Conservation (phyloP, 257 asterid genomes). For the Fraxinus cuspidata region DNA sequence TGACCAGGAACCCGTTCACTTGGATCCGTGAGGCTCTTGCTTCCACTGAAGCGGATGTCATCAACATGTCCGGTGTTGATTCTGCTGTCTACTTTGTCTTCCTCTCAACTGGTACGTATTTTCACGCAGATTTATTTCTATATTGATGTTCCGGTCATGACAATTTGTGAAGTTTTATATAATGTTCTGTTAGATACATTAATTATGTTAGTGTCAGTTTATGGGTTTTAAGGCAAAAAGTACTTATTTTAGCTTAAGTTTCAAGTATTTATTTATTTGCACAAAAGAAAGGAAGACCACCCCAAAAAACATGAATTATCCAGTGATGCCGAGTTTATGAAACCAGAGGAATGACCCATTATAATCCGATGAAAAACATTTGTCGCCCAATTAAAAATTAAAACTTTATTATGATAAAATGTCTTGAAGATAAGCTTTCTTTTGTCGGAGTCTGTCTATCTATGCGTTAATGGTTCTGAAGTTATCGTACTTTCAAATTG, state of each 20-base stretch:
- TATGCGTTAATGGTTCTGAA: too few species aligned
- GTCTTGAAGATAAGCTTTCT: too few species aligned
- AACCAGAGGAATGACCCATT: too few species aligned
- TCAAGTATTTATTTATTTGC: neutral
- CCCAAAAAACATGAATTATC: too few species aligned
- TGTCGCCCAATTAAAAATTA: too few species aligned
- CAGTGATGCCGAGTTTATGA: too few species aligned
- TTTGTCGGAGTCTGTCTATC: too few species aligned
- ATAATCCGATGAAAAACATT: too few species aligned
- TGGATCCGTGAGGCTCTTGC: slow-evolving; percentile 84
- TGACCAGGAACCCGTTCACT: slow-evolving; percentile 68
- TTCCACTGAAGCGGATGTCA: slow-evolving; percentile 79
- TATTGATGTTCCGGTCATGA: neutral
- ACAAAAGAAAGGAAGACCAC: neutral
- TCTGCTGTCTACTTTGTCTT: slow-evolving; percentile 92
- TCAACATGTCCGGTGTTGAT: slow-evolving; percentile 83
- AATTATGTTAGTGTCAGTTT: neutral
- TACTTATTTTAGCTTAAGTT: neutral
- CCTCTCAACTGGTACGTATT: slow-evolving; percentile 65
- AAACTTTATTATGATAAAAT: too few species aligned
- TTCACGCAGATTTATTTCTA: too few species aligned
- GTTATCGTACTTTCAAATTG: too few species aligned
- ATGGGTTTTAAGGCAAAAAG: neutral
- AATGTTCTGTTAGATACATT: neutral
- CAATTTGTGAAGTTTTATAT: neutral